Percentiles rank a stretch among this genome's conserved stretches.
These are phyloP conservation scores for Tanacetum coccineum DNA, from an alignment of 129 eudicot species.

Conservation along the genomic window DNA sequence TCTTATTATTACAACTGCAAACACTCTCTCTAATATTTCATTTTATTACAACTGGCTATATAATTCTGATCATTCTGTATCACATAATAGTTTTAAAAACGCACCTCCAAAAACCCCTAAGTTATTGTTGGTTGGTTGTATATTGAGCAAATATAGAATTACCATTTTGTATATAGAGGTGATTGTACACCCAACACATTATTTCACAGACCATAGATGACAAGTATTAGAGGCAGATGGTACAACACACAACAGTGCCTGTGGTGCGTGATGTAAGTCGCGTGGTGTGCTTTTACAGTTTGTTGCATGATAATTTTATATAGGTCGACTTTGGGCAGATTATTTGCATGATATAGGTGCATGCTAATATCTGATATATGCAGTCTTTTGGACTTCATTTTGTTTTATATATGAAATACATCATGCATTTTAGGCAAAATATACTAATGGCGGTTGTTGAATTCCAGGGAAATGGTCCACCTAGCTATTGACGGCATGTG, in stretches of 20 bases:
- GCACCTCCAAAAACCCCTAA: neutral
- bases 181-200: too few species aligned
- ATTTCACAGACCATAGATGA: too few species aligned
- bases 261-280: too few species aligned
- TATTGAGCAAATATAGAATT: neutral
- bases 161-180: neutral
- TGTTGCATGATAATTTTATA: neutral
- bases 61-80: too few species aligned
- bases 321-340: neutral
- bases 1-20: too few species aligned
- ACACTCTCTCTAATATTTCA: too few species aligned
- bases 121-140: conserved; percentile 9
- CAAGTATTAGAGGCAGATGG: too few species aligned
- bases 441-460: conserved; percentile 11
- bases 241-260: too few species aligned
- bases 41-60: too few species aligned
- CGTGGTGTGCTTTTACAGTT: too few species aligned
- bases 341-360: neutral
- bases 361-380: neutral
- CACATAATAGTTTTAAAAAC: too few species aligned
- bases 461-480: conserved; percentile 95
- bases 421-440: neutral
- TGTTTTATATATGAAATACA: neutral
- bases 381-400: neutral
- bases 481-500: conserved; percentile 99